Evolutionary conservation across 2,329 filamentous ascomycete genomes (phyloP).

Genomic region (Aspergillus pseudoviridinutans): DNA sequence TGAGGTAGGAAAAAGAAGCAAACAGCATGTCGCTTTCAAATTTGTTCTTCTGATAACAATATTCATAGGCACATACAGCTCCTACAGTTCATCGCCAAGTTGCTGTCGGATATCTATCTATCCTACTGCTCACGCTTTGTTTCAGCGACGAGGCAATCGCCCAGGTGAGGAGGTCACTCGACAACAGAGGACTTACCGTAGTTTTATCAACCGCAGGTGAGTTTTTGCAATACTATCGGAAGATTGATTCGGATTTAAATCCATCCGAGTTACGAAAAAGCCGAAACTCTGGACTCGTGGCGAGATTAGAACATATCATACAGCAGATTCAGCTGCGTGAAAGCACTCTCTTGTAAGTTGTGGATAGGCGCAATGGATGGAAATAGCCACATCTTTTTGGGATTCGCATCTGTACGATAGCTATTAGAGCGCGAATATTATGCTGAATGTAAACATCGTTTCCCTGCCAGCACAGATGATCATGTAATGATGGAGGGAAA

Average conservation of each 20-base stretch:
- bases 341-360: neutral
- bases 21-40: constrained; percentile 6
- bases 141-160: constrained; percentile 48
- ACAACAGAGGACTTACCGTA: constrained; percentile 44
- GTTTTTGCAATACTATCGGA: constrained; percentile 58
- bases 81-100: constrained; percentile 76
- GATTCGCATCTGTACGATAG: neutral
- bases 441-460: neutral
- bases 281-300: constrained; percentile 50
- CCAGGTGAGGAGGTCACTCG: constrained; percentile 42
- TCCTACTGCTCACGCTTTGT: constrained; percentile 78
- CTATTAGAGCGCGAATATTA: neutral
- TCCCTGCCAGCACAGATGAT: neutral
- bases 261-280: constrained; percentile 45
- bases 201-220: constrained; percentile 58
- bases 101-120: constrained; percentile 78
- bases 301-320: constrained; percentile 52
- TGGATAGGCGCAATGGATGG: neutral
- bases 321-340: constrained; percentile 33
- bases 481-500: neutral
- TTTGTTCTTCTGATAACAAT: constrained; percentile 10
- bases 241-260: constrained; percentile 50
- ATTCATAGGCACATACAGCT: constrained; percentile 47
- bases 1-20: constrained; percentile 54
- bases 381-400: neutral